Conservation (phyloP, 179 eudicot species). For the Silene coronaria region DNA sequence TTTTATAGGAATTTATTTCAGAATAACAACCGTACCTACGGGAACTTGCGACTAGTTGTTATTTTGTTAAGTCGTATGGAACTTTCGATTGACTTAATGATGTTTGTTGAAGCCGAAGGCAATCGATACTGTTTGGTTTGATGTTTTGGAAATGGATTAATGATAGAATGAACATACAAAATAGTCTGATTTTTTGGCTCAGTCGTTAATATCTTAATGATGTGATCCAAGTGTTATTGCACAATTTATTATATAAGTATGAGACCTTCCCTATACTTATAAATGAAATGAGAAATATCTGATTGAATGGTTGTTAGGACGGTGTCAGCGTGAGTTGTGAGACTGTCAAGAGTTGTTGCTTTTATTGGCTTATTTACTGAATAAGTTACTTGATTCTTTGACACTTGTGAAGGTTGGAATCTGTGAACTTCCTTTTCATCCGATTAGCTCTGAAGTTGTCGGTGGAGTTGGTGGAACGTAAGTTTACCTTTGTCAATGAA, state of each 20-base stretch:
- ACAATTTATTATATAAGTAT: no score
- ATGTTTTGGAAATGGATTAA: not conserved
- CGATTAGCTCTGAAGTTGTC: conserved; percentile 76
- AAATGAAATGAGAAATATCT: not conserved
- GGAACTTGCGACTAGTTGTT: not conserved
- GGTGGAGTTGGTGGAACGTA: conserved; percentile 99
- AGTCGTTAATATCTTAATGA: not conserved
- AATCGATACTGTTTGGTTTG: not conserved
- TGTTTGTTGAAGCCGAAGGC: conserved; percentile 2
- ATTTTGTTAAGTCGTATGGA: not conserved
- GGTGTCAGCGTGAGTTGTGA: not conserved
- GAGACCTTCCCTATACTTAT: no score
- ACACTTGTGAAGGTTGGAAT: conserved; percentile 62
- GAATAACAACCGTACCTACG: not conserved
- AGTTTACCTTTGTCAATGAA: conserved; percentile 17
- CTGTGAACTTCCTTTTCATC: conserved; percentile 99
- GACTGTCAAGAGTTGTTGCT: not conserved
- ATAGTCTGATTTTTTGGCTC: not conserved
- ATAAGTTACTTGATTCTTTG: conserved; percentile 4
- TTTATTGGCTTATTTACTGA: not conserved
- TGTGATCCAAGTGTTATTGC: not conserved
- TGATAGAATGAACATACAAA: not conserved
- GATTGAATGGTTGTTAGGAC: not conserved
- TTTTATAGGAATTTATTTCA: not conserved
- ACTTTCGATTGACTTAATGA: not conserved